Base-by-base conservation (phyloP, 495 filamentous ascomycete species). In the Penicillium ucsense region DNA sequence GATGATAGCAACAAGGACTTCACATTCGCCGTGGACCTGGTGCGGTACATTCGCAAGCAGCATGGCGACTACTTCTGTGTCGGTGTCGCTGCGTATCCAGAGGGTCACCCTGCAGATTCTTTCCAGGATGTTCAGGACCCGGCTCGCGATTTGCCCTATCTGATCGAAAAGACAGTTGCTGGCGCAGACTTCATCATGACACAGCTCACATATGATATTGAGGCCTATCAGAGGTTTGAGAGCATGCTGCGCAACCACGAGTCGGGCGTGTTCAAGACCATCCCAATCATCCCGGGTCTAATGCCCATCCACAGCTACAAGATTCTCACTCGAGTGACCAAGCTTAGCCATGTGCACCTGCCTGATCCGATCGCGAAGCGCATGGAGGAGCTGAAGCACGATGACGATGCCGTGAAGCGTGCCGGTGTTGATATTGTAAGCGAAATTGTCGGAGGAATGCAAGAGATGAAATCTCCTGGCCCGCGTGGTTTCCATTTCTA, bases 181-280 rank as follows among this genome's bases (percentile, higher is more conserved):
- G 92, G 92, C 0, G 94, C 91, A 20, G 94, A 97, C 64, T 98
- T 98, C 64, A 85, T 98, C 61, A 94, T 98, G 88, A 97, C 94
- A n/a, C 92, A 98, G 61, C 73, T 98, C 28, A 97, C 96, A 68
- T 98, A 91, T 63, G 89, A 97, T 56, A 75, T 86, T 9, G 73
- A 84, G 5, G 88, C 85, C 10, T 98, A 90, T 63, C 72, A 79
- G 39, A 71, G 70, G 34, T 97, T 89, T 62, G 91, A 95, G 70
- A 73, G 71, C 50, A 76, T 76, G 55, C 71, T 97, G 52, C 76
- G 92, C 46, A 78, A 81, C 41, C 89, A 98, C 62, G 79, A 84
- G 41, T 94, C 86, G 38, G 88, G 89, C 3, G 77, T 79, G 6
- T 95, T 98, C 69, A 87, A 86, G 65, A 82, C 79, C 20, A 88